phyloP scores from a whole-genome alignment of 1,284 basidiomycete genomes.

The Irpex sp. region DNA sequence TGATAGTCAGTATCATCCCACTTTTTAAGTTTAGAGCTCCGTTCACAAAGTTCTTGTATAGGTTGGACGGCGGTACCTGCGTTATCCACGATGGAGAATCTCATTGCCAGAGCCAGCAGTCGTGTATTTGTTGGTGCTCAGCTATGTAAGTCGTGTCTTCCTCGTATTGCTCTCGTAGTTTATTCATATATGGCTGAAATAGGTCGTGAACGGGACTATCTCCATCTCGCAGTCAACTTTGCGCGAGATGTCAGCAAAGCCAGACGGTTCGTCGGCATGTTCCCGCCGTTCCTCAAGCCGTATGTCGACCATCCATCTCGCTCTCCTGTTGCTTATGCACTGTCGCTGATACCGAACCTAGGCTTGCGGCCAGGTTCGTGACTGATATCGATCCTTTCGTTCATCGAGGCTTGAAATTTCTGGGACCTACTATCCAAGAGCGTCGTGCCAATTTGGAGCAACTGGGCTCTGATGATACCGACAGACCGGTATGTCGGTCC shows the following conservation, averaged over 20 bases:
- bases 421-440: conserved; percentile 19
- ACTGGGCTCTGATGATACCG: background rate
- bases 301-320: conserved; percentile 8
- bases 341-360: background rate
- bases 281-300: conserved; percentile 16
- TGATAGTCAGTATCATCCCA: conserved; percentile 17
- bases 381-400: conserved; percentile 11
- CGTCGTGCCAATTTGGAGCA: conserved; percentile 3
- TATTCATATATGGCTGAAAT: background rate
- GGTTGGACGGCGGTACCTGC: conserved; percentile 9
- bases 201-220: conserved; percentile 21
- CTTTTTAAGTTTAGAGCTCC: background rate
- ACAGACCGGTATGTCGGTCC: background rate
- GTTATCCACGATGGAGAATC: conserved; percentile 1
- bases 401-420: background rate
- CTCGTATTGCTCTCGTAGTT: background rate
- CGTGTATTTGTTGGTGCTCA: conserved; percentile 15
- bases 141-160: conserved; percentile 2
- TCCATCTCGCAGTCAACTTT: conserved; percentile 17
- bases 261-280: conserved; percentile 9
- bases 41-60: background rate
- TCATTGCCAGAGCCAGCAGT: conserved; percentile 10
- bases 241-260: conserved; percentile 17
- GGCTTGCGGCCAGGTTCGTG: conserved; percentile 3
- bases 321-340: background rate